These are phyloP conservation scores for Nicotiana knightiana DNA, from an alignment of 257 asterid species.

Conservation along the genomic window DNA sequence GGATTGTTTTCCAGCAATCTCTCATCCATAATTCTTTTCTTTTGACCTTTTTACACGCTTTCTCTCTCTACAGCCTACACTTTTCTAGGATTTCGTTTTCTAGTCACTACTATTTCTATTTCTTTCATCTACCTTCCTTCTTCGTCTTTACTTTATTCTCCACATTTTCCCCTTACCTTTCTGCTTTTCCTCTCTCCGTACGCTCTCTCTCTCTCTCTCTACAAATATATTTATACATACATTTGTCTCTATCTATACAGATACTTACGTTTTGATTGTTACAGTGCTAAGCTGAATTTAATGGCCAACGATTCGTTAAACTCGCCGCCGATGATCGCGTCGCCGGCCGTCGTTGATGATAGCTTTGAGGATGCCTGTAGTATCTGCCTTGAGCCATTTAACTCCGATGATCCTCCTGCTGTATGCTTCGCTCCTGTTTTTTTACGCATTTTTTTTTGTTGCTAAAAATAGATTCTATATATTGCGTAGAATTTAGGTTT, in stretches of 20 bases:
- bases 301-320: constrained; percentile 21
- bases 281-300: constrained; percentile 2
- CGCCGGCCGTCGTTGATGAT: constrained; percentile 25
- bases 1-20: constrained; percentile 20
- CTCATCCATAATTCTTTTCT: constrained; percentile 26
- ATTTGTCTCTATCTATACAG: neutral
- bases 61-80: constrained; percentile 14
- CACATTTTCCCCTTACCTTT: constrained; percentile 11
- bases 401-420: constrained; percentile 36
- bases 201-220: neutral
- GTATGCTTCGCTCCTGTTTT: constrained; percentile 17
- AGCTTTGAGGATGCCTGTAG: constrained; percentile 48
- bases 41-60: constrained; percentile 29
- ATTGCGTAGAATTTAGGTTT: neutral
- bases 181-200: neutral
- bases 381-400: constrained; percentile 50
- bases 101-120: neutral
- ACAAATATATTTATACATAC: neutral
- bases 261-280: neutral
- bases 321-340: constrained; percentile 2
- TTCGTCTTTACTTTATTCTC: neutral
- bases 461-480: neutral
- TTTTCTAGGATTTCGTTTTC: constrained; percentile 9
- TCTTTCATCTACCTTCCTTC: neutral
- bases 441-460: neutral